Evolutionary conservation across 208 protist species (phyloP), one percentile per base, ranked within the genome.

Genomic region (Acanthamoeba triangularis): DNA sequence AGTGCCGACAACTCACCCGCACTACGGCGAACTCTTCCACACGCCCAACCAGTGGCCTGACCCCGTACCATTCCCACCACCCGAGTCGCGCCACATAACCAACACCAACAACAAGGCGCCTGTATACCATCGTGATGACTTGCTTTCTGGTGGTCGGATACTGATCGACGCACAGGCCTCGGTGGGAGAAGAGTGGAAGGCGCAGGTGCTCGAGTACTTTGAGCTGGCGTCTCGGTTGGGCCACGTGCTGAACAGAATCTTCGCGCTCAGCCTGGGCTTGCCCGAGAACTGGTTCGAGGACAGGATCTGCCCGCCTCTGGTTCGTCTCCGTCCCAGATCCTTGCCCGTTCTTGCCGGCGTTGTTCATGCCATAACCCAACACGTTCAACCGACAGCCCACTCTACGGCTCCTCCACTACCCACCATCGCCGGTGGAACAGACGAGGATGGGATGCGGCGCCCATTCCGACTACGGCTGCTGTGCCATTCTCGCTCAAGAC

Each of bases 401-500:
- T 6, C 33, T 90, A 49, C 13, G 82, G 28, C 23, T 90, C 8
- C 54, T 90, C 7, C 82, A 90, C 82, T 90, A 90, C 18, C 82
- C 82, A 3, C 82, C 82, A 0, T 65, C 47, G 33, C 47, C 47
- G 13, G 30, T 59, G n/a, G 41, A 72, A 7, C 54, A 49, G 30
- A 80, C 41, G 6, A 59, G 52, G 7, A 74, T 94, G 61, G 65
- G 91, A n/a, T 59, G 52, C 67, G 67, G 72, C 37, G 67, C 72
- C 37, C 91, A 95, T 52, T 67, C 91, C 8, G 91, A 95, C 91
- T 95, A 95, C 37, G 91, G 91, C 37, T 74, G 91, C 91, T 47
- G 35, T 28, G 54, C 91, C 2, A 78, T 95, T 23, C 61, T 94
- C 13, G 54, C 52, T 13, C 82, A 90, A 37, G 72, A 80, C 18